phyloP scores from a whole-genome alignment of 305 asterid genomes.

The Ajuga reptans region DNA sequence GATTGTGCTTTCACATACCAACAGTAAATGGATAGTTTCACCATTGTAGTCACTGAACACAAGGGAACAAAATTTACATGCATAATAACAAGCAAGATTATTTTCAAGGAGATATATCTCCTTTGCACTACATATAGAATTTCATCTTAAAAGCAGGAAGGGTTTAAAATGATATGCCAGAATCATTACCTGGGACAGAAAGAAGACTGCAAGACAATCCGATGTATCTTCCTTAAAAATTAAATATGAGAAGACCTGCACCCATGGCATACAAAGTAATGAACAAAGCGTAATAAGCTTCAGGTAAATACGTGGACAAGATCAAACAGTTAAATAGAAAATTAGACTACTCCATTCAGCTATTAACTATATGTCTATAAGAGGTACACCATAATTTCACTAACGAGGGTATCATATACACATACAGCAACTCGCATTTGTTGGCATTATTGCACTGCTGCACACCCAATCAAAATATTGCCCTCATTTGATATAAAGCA shows the following conservation, averaged over 20 bases:
- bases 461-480: constrained; percentile 9
- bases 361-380: not conserved
- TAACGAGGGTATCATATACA: not conserved
- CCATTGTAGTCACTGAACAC: not conserved
- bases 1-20: constrained; percentile 17
- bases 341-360: not conserved
- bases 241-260: constrained; percentile 66
- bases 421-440: not conserved
- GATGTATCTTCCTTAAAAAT: constrained; percentile 50
- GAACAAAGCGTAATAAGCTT: not conserved
- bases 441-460: not conserved
- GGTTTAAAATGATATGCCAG: constrained; percentile 10
- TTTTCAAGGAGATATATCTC: constrained; percentile 1
- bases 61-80: not conserved
- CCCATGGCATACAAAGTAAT: constrained; percentile 19
- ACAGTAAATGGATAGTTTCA: not conserved
- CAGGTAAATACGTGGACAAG: not conserved
- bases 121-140: not conserved
- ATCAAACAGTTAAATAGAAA: not conserved
- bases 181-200: constrained; percentile 61
- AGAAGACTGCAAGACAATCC: constrained; percentile 60
- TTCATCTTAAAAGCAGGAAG: constrained; percentile 16
- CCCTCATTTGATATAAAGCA: constrained; percentile 4
- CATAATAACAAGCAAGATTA: not conserved
- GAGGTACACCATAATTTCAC: not conserved